Conservation (phyloP, 208 protist genomes). For the Wallacemonas sp. region DNA sequence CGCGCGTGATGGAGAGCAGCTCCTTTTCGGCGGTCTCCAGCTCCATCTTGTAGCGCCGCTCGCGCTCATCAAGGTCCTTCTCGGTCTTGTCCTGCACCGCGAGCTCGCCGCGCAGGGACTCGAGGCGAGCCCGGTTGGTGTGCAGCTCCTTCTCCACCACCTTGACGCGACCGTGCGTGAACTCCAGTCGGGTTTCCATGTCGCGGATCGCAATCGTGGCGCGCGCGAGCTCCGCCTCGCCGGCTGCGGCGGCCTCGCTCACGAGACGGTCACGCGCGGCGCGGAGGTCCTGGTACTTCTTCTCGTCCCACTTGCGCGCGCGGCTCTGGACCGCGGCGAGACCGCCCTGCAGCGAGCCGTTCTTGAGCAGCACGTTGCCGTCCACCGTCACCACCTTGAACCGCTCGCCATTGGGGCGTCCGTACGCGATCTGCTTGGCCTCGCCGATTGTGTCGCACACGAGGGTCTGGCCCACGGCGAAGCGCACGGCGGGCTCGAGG, state of each 20-base stretch:
- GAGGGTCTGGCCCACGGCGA: constrained; percentile 95
- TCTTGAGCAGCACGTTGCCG: constrained; percentile 95
- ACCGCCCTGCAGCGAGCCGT: constrained; percentile 96
- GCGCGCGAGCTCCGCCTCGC: constrained; percentile 75
- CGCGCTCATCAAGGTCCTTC: constrained; percentile 22
- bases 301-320: constrained; percentile 94
- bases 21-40: constrained; percentile 46
- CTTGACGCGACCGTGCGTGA: constrained; percentile 46
- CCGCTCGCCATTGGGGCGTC: constrained; percentile 41
- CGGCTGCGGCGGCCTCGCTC: constrained; percentile 51
- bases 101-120: constrained; percentile 44
- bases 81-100: constrained; percentile 22
- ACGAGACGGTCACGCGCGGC: constrained; percentile 68
- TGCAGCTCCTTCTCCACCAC: constrained; percentile 45
- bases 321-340: constrained; percentile 75
- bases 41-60: constrained; percentile 30
- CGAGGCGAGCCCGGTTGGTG: constrained; percentile 34
- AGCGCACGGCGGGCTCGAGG: constrained; percentile 91
- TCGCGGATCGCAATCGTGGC: constrained; percentile 71
- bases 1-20: constrained; percentile 43
- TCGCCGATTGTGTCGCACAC: constrained; percentile 95
- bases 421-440: constrained; percentile 90
- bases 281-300: constrained; percentile 84
- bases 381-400: constrained; percentile 96
- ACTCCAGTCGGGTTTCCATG: constrained; percentile 67